phyloP scores from a whole-genome alignment of 2,329 filamentous ascomycete genomes.

The Aspergillus terreus region DNA sequence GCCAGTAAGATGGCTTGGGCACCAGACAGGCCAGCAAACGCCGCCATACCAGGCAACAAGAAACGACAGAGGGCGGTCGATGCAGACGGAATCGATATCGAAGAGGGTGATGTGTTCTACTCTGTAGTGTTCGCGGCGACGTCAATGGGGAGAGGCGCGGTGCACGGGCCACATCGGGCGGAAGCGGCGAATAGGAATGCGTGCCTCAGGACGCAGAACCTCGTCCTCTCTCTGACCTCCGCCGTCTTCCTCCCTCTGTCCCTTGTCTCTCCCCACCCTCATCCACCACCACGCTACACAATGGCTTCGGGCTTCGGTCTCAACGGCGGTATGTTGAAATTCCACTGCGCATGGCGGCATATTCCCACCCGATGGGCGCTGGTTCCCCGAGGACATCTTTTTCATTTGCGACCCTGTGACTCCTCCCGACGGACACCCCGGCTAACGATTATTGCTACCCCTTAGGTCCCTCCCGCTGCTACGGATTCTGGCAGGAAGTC shows the following conservation, averaged over 20 bases:
- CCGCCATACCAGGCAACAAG: slow-evolving; percentile 31
- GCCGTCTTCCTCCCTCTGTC: slow-evolving; percentile 1
- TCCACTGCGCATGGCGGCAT: not conserved
- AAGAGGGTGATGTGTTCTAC: slow-evolving; percentile 25
- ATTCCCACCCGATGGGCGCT: slow-evolving; percentile 10
- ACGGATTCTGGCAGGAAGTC: slow-evolving; percentile 99
- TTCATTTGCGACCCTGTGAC: slow-evolving; percentile 8
- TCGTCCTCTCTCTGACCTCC: slow-evolving; percentile 24
- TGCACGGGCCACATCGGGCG: slow-evolving; percentile 20
- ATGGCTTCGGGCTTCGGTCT: slow-evolving; percentile 55
- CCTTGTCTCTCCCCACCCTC: slow-evolving; percentile 19
- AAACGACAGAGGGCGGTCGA: not conserved
- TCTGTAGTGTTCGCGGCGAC: slow-evolving; percentile 9
- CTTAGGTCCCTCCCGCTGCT: slow-evolving; percentile 74
- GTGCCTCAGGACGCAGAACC: slow-evolving; percentile 25
- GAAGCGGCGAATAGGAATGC: slow-evolving; percentile 17
- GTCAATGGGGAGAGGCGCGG: slow-evolving; percentile 8
- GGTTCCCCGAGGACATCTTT: slow-evolving; percentile 8
- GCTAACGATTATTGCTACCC: slow-evolving; percentile 20
- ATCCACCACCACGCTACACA: slow-evolving; percentile 21
- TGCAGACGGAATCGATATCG: slow-evolving; percentile 1
- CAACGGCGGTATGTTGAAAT: slow-evolving; percentile 44
- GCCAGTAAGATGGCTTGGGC: slow-evolving; percentile 58
- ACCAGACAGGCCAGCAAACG: slow-evolving; percentile 43
- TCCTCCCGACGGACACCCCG: slow-evolving; percentile 12